These are phyloP conservation scores for Aspergillus unguis DNA, from an alignment of 2,329 filamentous ascomycete genomes.

Conservation along the genomic window DNA sequence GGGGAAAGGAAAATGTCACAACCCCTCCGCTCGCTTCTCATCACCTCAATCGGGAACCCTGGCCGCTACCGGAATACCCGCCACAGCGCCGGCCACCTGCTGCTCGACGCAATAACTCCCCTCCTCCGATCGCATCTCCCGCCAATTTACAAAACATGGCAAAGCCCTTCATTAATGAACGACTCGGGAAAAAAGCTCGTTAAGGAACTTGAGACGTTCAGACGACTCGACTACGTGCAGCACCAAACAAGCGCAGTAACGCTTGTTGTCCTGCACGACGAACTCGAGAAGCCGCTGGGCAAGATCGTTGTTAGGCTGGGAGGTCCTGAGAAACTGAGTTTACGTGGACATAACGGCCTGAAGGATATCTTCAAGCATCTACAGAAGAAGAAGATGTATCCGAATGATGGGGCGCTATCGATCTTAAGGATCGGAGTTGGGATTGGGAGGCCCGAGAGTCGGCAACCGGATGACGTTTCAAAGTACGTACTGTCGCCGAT, in stretches of 20 bases:
- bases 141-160: constrained; percentile 50
- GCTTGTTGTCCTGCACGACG: constrained; percentile 82
- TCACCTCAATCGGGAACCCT: constrained; percentile 87
- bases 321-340: constrained; percentile 51
- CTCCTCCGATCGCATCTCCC: constrained; percentile 53
- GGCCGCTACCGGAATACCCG: constrained; percentile 69
- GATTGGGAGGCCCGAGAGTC: constrained; percentile 74
- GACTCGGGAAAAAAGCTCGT: constrained; percentile 69
- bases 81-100: constrained; percentile 81
- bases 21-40: constrained; percentile 55
- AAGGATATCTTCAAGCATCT: constrained; percentile 61
- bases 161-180: constrained; percentile 81
- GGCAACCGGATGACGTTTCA: constrained; percentile 66
- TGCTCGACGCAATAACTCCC: constrained; percentile 61
- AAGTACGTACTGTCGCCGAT: constrained; percentile 74
- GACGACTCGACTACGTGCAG: neutral
- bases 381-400: constrained; percentile 40
- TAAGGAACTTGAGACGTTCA: constrained; percentile 56
- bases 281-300: constrained; percentile 72
- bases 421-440: constrained; percentile 70
- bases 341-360: constrained; percentile 71
- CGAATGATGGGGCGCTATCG: constrained; percentile 25
- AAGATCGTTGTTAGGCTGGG: constrained; percentile 63
- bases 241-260: constrained; percentile 26
- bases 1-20: too few species aligned